These are phyloP conservation scores for Diplocarpon rosae DNA, from an alignment of 2,329 filamentous ascomycete species.

Conservation along the genomic window DNA sequence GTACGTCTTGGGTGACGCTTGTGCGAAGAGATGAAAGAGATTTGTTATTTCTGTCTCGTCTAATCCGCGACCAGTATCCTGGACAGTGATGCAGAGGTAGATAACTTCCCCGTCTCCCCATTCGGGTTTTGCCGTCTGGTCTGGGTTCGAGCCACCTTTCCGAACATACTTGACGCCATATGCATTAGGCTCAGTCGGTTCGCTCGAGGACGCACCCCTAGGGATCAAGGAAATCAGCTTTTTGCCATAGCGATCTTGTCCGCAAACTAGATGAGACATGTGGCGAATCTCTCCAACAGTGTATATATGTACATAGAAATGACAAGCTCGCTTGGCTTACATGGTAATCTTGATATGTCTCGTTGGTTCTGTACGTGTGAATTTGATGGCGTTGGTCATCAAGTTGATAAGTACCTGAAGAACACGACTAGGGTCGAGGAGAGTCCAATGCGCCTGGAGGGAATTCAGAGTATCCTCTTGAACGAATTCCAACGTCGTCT, in stretches of 20 bases:
- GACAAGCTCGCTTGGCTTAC: background rate
- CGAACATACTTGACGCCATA: conserved; percentile 10
- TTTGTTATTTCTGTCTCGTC: conserved; percentile 57
- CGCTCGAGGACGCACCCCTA: conserved; percentile 25
- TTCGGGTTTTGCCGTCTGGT: conserved; percentile 9
- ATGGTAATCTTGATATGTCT: conserved; percentile 39
- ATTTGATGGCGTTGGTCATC: conserved; percentile 71
- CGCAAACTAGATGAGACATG: too few species aligned
- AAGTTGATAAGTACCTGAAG: conserved; percentile 73
- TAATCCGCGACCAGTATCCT: conserved; percentile 64
- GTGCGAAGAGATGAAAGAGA: conserved; percentile 70
- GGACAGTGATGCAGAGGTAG: conserved; percentile 63
- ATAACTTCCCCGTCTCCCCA: conserved; percentile 34
- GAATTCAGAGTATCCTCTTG: conserved; percentile 49
- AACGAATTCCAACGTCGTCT: conserved; percentile 54
- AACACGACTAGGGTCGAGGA: conserved; percentile 60
- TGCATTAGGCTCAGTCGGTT: conserved; percentile 2
- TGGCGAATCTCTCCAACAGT: too few species aligned
- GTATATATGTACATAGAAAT: background rate
- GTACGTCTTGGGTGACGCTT: conserved; percentile 65
- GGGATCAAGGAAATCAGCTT: background rate
- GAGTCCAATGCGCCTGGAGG: conserved; percentile 50
- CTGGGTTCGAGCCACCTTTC: conserved; percentile 2
- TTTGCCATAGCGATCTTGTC: too few species aligned
- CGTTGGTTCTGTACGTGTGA: conserved; percentile 54